Evolutionary conservation across 1,139 yeast species (phyloP).

Genomic region (Tardiomyces depauwii): DNA sequence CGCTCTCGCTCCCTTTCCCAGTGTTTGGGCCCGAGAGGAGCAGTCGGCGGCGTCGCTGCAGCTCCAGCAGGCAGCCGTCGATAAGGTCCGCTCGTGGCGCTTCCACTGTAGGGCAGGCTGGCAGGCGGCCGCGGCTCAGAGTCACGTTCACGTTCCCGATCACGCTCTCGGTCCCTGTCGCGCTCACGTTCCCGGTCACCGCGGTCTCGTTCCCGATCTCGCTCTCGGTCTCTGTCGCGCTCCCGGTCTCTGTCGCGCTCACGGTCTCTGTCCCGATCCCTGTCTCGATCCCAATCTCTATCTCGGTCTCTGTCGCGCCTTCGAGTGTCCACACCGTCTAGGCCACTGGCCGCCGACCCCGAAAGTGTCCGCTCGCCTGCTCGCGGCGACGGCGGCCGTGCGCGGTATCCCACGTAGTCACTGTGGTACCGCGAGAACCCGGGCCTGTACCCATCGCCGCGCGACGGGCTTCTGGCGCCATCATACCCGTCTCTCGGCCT

Average conservation of each 20-base stretch:
- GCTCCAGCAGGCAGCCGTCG: background rate
- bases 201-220: conserved; percentile 10
- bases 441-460: background rate
- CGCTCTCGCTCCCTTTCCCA: conserved; percentile 1
- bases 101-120: conserved; percentile 1
- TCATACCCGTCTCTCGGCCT: conserved; percentile 2
- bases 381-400: conserved; percentile 1
- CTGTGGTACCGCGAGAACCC: background rate
- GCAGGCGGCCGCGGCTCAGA: background rate
- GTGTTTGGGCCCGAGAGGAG: conserved; percentile 1
- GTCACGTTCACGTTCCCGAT: conserved; percentile 10
- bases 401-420: background rate
- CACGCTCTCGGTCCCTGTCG: conserved; percentile 1
- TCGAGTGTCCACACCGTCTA: conserved; percentile 2
- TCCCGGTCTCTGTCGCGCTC: no score
- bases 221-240: background rate
- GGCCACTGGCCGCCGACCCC: conserved; percentile 1
- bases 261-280: conserved; percentile 3
- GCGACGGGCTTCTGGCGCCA: conserved; percentile 5
- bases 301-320: conserved; percentile 9
- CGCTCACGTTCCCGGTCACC: background rate
- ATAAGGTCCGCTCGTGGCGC: background rate
- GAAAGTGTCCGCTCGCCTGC: background rate
- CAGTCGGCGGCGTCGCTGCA: background rate
- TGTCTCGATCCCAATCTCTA: conserved; percentile 9